Base-by-base conservation (phyloP, 1,139 yeast species). In the Hansenula lynferdii region DNA sequence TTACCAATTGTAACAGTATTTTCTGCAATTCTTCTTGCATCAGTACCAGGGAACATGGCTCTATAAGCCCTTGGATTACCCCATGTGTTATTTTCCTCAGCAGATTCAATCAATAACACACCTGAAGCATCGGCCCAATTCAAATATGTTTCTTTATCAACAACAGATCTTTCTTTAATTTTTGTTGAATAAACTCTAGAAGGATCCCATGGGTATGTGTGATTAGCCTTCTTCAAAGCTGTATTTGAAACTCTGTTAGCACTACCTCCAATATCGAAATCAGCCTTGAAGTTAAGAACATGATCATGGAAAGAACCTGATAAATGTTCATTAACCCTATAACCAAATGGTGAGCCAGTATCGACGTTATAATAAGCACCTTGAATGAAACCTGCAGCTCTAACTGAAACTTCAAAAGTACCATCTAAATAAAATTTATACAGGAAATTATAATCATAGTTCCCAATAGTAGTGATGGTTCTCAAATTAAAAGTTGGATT, bases 261-360 rank as follows among this genome's bases (percentile, higher is more conserved):
- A 12, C 42, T 31, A 11, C 57, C 57, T 34, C 43, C 57, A 40
- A 53, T 48, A 34, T 53, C 57, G 10, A 53, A 42, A 39, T 53
- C 57, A 25, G 50, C 55, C 39, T 53, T 53, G 42, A 36, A 51
- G 42, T 50, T 51, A 9, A 53, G 16, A 6, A 50, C 55, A 31
- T 53, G 57, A 32, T 53, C 57, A 28, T 53, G 57, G 54, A 53
- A 51, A 15, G 57, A 53, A 26, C 57, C 57, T 5, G 55, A 42
- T 8, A 53, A 25, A 6, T 46, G 42, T 36, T 53, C 44, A 35
- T 46, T 45, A 28, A 53, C 37, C 28, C 30, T 42, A 42, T 50
- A 43, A 20, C 57, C 55, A 31, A 45, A 53, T 18, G 42, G 41
- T 15, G 40, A 45, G 10, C 48, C 52, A 16, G 49, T 43, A 15